Percentiles rank a stretch among this genome's conserved stretches.
These are phyloP conservation scores for Phoma sp. DNA, from an alignment of 2,329 filamentous ascomycete species.

Conservation along the genomic window DNA sequence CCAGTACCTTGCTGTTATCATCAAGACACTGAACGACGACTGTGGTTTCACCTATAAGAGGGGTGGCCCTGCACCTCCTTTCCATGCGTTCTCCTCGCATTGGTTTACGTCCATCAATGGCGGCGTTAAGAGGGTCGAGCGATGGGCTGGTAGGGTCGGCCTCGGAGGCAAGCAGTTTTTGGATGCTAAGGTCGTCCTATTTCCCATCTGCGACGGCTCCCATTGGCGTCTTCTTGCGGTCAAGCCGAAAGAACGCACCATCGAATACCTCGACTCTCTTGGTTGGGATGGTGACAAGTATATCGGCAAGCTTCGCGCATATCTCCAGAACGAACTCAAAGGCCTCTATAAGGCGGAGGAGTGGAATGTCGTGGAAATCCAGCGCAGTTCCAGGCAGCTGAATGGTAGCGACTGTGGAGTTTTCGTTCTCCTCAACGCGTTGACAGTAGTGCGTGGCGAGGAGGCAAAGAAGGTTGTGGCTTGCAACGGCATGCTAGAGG, in stretches of 20 bases:
- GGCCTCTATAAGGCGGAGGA: slow-evolving; percentile 61
- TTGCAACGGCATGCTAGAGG: slow-evolving; percentile 62
- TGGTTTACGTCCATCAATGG: slow-evolving; percentile 64
- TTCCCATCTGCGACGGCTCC: slow-evolving; percentile 67
- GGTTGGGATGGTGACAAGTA: slow-evolving; percentile 48
- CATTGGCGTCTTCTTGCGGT: slow-evolving; percentile 79
- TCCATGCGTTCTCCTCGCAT: slow-evolving; percentile 68
- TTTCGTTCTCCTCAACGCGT: slow-evolving; percentile 74
- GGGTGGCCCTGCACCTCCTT: slow-evolving; percentile 64
- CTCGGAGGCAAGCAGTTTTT: slow-evolving; percentile 61
- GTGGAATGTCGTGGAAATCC: slow-evolving; percentile 63
- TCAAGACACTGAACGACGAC: slow-evolving; percentile 63
- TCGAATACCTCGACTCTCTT: slow-evolving; percentile 75
- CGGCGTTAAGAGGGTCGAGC: slow-evolving; percentile 39
- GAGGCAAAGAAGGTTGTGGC: slow-evolving; percentile 53
- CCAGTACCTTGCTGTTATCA: slow-evolving; percentile 66
- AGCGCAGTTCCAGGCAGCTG: slow-evolving; percentile 59
- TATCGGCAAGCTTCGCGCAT: slow-evolving; percentile 49
- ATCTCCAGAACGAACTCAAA: slow-evolving; percentile 65
- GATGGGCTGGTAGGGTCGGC: slow-evolving; percentile 55
- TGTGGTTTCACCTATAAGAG: slow-evolving; percentile 61
- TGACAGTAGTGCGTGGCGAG: slow-evolving; percentile 59
- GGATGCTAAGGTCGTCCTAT: slow-evolving; percentile 68
- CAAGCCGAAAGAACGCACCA: slow-evolving; percentile 63
- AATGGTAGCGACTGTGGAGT: slow-evolving; percentile 80